Conservation (phyloP, 208 protist genomes). For the Willaertia magna region DNA sequence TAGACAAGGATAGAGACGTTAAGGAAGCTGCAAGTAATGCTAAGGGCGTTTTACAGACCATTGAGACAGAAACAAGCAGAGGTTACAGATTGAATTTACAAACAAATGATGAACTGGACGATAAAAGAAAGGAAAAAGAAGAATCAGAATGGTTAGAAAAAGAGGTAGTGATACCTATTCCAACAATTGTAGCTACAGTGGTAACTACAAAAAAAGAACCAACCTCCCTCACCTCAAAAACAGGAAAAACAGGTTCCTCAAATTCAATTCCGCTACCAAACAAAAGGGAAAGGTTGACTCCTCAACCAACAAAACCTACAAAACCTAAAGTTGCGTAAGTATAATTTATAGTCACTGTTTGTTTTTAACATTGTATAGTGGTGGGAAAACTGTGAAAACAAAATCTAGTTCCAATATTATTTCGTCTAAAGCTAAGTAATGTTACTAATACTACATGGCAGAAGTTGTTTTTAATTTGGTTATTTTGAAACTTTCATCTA, state of each 20-base stretch:
- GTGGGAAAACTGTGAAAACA: too few species aligned
- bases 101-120: neutral
- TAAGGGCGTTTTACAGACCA: neutral
- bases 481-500: too few species aligned
- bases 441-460: too few species aligned
- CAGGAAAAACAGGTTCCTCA: neutral
- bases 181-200: neutral
- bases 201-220: neutral
- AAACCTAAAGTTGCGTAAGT: too few species aligned
- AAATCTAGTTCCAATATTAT: too few species aligned
- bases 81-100: neutral
- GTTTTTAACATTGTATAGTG: too few species aligned
- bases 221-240: neutral
- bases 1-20: slow-evolving; percentile 8
- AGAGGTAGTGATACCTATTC: neutral
- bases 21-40: neutral
- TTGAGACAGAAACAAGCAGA: neutral
- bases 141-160: neutral
- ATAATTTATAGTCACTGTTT: too few species aligned
- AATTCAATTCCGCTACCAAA: neutral
- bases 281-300: neutral
- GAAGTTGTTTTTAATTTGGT: too few species aligned
- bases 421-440: too few species aligned
- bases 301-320: neutral
- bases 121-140: neutral